Conservation (phyloP, 2,329 filamentous ascomycete genomes). For the Fusarium veterinarium region DNA sequence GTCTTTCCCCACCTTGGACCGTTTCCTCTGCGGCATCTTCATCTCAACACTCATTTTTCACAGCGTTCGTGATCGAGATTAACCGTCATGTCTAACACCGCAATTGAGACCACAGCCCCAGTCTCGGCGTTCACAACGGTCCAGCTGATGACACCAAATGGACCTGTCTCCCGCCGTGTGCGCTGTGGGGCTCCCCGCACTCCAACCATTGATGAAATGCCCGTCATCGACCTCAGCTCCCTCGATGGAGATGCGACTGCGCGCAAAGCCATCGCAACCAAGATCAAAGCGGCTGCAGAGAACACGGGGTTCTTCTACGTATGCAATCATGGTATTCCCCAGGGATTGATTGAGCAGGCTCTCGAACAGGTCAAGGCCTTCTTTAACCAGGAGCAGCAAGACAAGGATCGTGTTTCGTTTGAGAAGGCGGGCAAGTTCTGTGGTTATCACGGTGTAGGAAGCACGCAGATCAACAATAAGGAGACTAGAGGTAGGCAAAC, state of each 20-base stretch:
- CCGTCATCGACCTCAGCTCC: conserved; percentile 1
- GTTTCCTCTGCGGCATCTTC: too few species aligned
- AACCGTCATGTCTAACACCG: not conserved
- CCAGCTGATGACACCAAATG: conserved; percentile 6
- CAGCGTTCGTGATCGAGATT: too few species aligned
- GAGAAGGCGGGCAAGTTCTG: conserved; percentile 14
- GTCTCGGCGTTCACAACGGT: not conserved
- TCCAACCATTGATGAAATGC: conserved; percentile 5
- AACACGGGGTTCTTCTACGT: conserved; percentile 5
- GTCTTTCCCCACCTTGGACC: too few species aligned
- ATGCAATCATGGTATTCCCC: not conserved
- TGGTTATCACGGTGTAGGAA: conserved; percentile 7
- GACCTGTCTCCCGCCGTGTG: conserved; percentile 9
- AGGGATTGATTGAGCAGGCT: not conserved
- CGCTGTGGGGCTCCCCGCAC: conserved; percentile 10
- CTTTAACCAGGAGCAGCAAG: not conserved
- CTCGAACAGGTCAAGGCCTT: not conserved
- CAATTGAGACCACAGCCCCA: not conserved
- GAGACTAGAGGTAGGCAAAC: not conserved
- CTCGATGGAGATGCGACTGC: not conserved
- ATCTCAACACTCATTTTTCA: too few species aligned
- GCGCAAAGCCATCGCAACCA: not conserved
- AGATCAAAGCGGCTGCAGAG: not conserved
- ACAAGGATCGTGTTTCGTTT: conserved; percentile 4
- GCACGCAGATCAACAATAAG: conserved; percentile 10